A percentile compares a stretch with the other conserved stretches of the same genome.
These are phyloP conservation scores for Trichoderma virens DNA, from an alignment of 495 filamentous ascomycete genomes.

Conservation along the genomic window DNA sequence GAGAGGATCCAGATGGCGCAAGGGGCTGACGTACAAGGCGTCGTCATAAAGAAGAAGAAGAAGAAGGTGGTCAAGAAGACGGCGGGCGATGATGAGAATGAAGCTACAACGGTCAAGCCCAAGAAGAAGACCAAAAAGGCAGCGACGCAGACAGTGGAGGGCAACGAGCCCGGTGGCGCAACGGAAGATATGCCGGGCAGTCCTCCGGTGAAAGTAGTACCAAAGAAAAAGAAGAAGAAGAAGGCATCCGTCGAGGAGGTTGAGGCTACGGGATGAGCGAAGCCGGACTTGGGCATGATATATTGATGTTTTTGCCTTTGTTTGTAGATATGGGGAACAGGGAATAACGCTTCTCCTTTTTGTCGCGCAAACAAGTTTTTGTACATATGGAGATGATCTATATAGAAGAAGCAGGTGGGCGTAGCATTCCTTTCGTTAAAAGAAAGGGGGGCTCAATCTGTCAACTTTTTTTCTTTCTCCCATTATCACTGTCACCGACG, in stretches of 20 bases:
- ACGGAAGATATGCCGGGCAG: conserved; percentile 13
- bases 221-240: conserved; percentile 30
- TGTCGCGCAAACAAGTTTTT: neutral
- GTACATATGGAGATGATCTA: neutral
- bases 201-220: conserved; percentile 16
- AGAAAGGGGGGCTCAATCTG: neutral
- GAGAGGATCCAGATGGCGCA: conserved; percentile 69
- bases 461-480: neutral
- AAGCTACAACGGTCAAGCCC: conserved; percentile 59
- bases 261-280: conserved; percentile 10
- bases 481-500: neutral
- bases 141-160: conserved; percentile 7
- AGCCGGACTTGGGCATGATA: conserved; percentile 1
- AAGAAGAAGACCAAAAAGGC: conserved; percentile 28
- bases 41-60: conserved; percentile 71
- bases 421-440: neutral
- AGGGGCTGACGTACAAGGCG: conserved; percentile 62
- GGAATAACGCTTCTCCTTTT: neutral
- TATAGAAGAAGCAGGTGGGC: neutral
- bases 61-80: conserved; percentile 42
- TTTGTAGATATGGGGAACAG: too few species aligned
- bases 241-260: conserved; percentile 17
- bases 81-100: conserved; percentile 28
- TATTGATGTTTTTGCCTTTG: too few species aligned
- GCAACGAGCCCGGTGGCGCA: neutral